Conservation (phyloP, 331 rosid species). For the Pyrus hybrid region DNA sequence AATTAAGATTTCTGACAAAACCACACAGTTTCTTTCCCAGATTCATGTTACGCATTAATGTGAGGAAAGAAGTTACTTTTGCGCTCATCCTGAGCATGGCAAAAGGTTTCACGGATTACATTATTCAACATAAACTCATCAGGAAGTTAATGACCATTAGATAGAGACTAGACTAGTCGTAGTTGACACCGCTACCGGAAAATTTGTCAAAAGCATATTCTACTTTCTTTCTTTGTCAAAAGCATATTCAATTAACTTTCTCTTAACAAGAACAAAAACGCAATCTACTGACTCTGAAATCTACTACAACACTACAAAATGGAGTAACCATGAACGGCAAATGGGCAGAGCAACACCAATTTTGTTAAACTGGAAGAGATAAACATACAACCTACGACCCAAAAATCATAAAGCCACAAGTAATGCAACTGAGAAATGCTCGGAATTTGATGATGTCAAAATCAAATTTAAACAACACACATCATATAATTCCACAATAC, state of each 20-base stretch:
- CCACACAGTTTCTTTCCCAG: not conserved
- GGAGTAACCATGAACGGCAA: not conserved
- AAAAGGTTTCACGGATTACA: not conserved
- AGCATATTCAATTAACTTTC: too few species aligned
- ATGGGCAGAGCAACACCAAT: too few species aligned
- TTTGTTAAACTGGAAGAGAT: not conserved
- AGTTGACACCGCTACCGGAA: not conserved
- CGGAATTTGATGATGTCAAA: not conserved
- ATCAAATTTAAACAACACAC: not conserved
- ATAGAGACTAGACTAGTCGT: not conserved
- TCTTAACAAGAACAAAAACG: not conserved
- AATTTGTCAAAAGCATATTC: not conserved
- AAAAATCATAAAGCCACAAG: not conserved
- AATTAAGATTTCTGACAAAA: not conserved
- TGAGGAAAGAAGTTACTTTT: not conserved
- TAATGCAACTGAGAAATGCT: not conserved
- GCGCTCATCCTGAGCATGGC: not conserved
- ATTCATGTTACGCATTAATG: not conserved
- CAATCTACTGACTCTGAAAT: too few species aligned
- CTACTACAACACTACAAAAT: not conserved
- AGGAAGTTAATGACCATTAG: not conserved
- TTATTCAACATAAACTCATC: not conserved
- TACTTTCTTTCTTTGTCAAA: too few species aligned
- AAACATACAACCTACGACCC: not conserved
- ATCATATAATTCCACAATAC: not conserved